Evolutionary conservation across 1,284 basidiomycete species (phyloP), one percentile per base, ranked within the genome.

Genomic region (Rhodotorula sp.): DNA sequence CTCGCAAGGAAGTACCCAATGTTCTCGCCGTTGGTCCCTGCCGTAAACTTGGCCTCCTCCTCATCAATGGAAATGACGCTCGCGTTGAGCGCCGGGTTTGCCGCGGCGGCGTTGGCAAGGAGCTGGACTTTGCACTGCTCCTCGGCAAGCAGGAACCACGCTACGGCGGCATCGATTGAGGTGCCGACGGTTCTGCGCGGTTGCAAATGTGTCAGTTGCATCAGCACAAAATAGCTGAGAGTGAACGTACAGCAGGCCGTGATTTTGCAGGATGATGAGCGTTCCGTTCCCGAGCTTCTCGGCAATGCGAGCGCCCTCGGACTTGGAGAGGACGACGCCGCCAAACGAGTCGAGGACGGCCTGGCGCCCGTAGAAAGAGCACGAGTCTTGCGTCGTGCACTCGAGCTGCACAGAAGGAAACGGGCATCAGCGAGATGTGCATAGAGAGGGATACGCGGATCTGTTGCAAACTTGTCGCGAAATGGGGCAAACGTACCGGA

Each of bases 301-400:
- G 21, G 87, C 86, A 67, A 90, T 89, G 60, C 84, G 83, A 57
- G 80, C 76, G 12, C 86, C 86, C 80, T 90, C 88, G 56, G 86
- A 85, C 23, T 82, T 80, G n/a, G 85, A 85, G 4, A 88, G 80
- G 12, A 89, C 88, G 13, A 89, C 84, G 23, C 89, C 86, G 70
- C 85, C 84, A 77, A 86, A 86, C 68, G 79, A 77, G 44, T 74
- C 74, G 59, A 82, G 77, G n/a, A 80, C 71, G 0, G 70, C 77
- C 72, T 68, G 74, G 25, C 41, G 13, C 42, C 44, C 52, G 52
- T 81, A 80, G 64, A 82, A 81, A 2, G 78, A 55, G 74, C 72
- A 74, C 16, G 66, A 63, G 53, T 77, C 77, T 61, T 77, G 71
- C 83, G 64, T 88, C 85, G 62, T 70, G 57, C 61, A 61, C 19